Base-by-base conservation (phyloP, 352 stramenopile species). In the Phytophthora multivora region DNA sequence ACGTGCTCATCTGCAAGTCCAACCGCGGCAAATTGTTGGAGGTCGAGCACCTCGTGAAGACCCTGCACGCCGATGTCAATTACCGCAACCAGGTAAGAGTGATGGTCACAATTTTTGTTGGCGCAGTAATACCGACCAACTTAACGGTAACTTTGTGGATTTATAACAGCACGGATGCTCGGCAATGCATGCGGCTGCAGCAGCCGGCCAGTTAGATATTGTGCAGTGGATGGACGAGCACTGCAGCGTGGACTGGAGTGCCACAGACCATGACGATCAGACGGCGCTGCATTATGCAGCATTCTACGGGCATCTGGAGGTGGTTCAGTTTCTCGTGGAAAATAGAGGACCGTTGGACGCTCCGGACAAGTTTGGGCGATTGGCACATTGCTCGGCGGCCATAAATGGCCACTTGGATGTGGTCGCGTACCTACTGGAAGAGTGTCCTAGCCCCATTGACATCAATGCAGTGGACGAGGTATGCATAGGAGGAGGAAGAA, bases 391-490 rank as follows among this genome's bases (percentile, higher is more conserved):
- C 66, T 91, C 83, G 1, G 87, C 85, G 10, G 87, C 87, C 16
- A 89, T 96, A 16, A 96, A 96, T 43, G 87, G 87, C 15, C 87
- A 96, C 40, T 73, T 96, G 69, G 87, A 96, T 45, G 87, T 96
- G 12, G 83, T 96, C 26, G 42, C 73, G 57, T 96, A 92, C 57
- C 52, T 96, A 26, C 51, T 96, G 55, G 87, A 96, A 39, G 87
- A 96, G 43, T 93, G 86, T 48, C 71, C 66, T 9, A 75, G 86
- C 33, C 82, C 86, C 31, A 91, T 96, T 51, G 84, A 96, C 51
- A 93, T 96, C 49, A 96, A 96, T 55, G 80, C 85, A 51, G 90
- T 93, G 43, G 87, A 96, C 26, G 87, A 95, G 77, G 86, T 93
- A 35, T 2, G 69, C 30, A 43, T 4, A 9, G 16, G 5, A 30